A percentile compares a stretch with the other conserved stretches of the same genome.
Evolutionary conservation across 148 eudicot species (phyloP).

Genomic region (Diospyros kaki): DNA sequence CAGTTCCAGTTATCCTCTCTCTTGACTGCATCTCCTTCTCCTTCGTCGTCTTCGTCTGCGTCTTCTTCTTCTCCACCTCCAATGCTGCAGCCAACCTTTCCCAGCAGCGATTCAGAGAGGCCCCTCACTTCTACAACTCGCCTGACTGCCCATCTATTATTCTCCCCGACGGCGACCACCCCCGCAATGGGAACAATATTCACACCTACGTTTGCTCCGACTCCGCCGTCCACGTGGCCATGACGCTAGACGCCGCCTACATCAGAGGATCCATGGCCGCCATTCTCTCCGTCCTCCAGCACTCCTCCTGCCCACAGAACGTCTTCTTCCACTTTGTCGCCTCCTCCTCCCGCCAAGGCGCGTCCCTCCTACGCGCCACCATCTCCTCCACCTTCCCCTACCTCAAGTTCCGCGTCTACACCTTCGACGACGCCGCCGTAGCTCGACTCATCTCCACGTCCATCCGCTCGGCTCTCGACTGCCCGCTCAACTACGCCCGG

Average conservation of each 20-base stretch:
- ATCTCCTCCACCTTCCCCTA: conserved; percentile 56
- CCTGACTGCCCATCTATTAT: conserved; percentile 40
- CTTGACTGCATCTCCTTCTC: neutral
- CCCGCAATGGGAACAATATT: neutral
- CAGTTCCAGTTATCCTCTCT: too few relatives aligned
- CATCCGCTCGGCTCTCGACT: conserved; percentile 84
- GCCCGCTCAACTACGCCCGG: conserved; percentile 64
- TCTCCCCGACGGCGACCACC: neutral
- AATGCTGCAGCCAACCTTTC: conserved; percentile 1
- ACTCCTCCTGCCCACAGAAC: conserved; percentile 76
- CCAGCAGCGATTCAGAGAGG: conserved; percentile 57
- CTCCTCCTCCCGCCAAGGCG: conserved; percentile 30
- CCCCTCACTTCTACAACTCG: conserved; percentile 71
- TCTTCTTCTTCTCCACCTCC: neutral
- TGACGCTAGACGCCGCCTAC: conserved; percentile 78
- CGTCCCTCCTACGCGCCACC: conserved; percentile 44
- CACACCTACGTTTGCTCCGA: conserved; percentile 30
- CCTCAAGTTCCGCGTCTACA: conserved; percentile 52
- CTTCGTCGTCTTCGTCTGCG: conserved; percentile 1
- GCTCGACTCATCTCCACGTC: conserved; percentile 74
- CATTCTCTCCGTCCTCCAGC: conserved; percentile 71
- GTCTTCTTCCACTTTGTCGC: conserved; percentile 63
- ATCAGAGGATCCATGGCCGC: conserved; percentile 89
- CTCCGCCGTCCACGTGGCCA: conserved; percentile 68
- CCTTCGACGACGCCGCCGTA: conserved; percentile 42